Evolutionary conservation across 495 filamentous ascomycete genomes (phyloP).

Genomic region (Podospora appendiculata): DNA sequence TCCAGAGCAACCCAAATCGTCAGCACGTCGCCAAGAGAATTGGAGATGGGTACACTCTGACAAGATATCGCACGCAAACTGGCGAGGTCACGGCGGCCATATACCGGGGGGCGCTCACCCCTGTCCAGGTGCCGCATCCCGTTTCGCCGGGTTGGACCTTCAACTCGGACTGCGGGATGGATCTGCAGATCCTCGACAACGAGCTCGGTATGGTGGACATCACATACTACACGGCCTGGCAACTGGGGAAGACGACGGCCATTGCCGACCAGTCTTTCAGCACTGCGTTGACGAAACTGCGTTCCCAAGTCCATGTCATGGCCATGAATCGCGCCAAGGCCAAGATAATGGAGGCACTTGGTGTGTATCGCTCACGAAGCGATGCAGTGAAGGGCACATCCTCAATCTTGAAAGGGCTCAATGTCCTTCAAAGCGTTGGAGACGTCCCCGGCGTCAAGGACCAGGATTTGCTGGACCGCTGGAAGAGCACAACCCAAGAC

Average conservation of each 20-base stretch:
- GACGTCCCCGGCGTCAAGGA: no score
- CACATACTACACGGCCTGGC: conserved; percentile 40
- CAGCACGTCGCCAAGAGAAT: no score
- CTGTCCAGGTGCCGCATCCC: no score
- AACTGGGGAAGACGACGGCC: conserved; percentile 32
- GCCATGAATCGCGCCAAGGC: background rate
- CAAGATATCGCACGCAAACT: conserved; percentile 22
- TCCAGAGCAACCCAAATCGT: no score
- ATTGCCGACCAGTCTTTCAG: conserved; percentile 21
- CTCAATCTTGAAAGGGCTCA: no score
- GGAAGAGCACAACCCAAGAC: background rate
- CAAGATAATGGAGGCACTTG: background rate
- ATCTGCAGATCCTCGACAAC: conserved; percentile 39
- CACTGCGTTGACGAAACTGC: conserved; percentile 17
- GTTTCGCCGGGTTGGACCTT: no score
- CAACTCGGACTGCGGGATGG: conserved; percentile 20
- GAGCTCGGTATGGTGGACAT: conserved; percentile 39
- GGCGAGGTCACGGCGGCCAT: conserved; percentile 37
- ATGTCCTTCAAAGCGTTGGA: no score
- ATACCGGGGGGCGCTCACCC: conserved; percentile 23
- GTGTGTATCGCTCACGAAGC: background rate
- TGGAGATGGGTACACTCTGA: conserved; percentile 33
- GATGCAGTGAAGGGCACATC: no score
- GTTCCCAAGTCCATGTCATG: conserved; percentile 5
- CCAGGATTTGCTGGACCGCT: background rate